Conservation (phyloP, 1,284 basidiomycete genomes). For the Mycena citricolor region DNA sequence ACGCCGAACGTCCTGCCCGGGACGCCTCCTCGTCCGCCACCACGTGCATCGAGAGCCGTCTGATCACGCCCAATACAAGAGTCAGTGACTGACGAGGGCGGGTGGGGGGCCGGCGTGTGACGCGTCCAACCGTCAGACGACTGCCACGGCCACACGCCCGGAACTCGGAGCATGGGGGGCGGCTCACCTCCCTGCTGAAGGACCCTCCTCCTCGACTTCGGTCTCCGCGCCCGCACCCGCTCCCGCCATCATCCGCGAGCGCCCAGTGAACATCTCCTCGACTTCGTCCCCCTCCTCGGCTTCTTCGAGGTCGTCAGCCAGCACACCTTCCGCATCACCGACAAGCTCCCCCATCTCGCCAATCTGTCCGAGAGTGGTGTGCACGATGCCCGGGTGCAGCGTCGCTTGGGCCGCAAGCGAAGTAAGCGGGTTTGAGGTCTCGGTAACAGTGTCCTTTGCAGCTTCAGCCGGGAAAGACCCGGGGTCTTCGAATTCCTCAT, state of each 20-base stretch:
- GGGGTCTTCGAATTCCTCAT: conserved; percentile 13
- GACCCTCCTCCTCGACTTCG: conserved; percentile 24
- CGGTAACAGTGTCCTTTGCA: conserved; percentile 1
- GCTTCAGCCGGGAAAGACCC: conserved; percentile 10
- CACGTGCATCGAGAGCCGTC: too few relatives aligned
- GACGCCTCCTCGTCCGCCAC: too few relatives aligned
- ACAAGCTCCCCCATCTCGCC: conserved; percentile 20
- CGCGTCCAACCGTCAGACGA: too few relatives aligned
- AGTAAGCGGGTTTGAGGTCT: conserved; percentile 53
- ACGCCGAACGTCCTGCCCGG: too few relatives aligned
- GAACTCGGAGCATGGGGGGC: too few relatives aligned
- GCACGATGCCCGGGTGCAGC: conserved; percentile 15
- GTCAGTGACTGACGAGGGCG: too few relatives aligned
- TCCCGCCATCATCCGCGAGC: conserved; percentile 1
- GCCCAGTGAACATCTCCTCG: conserved; percentile 12
- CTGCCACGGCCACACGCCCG: too few relatives aligned
- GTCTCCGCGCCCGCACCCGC: conserved; percentile 17
- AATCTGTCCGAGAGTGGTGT: conserved; percentile 6
- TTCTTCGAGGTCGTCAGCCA: conserved; percentile 29
- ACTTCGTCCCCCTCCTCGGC: conserved; percentile 28
- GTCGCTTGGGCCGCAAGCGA: conserved; percentile 52
- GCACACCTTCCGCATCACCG: conserved; percentile 25
- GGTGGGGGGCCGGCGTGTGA: too few relatives aligned
- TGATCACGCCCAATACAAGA: too few relatives aligned
- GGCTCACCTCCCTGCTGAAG: too few relatives aligned